These are phyloP conservation scores for Pythium sp. DNA, from an alignment of 352 stramenopile species.

Conservation along the genomic window DNA sequence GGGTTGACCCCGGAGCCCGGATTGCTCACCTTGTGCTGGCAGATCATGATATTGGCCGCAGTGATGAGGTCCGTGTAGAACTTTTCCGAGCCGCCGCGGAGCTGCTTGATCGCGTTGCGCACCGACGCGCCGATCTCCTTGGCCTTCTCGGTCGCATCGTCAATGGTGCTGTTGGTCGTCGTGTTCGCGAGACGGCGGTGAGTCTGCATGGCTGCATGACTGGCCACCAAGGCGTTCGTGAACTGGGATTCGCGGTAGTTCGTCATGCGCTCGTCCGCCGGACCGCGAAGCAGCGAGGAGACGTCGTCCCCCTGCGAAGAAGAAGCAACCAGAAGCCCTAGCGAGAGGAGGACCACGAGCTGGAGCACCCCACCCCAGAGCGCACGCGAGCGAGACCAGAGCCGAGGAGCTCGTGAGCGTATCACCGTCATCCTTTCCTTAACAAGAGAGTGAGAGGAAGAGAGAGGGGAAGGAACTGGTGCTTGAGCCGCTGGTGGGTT, in stretches of 20 bases:
- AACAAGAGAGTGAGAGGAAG: background rate
- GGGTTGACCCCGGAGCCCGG: slow-evolving; percentile 13
- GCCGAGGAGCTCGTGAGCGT: background rate
- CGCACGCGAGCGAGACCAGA: background rate
- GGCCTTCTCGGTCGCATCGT: slow-evolving; percentile 34
- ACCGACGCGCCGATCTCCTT: slow-evolving; percentile 45
- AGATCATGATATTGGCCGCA: slow-evolving; percentile 50
- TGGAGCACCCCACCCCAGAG: background rate
- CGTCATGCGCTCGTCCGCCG: background rate
- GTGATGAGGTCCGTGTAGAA: slow-evolving; percentile 67
- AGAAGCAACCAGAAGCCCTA: background rate
- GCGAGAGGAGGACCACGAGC: background rate
- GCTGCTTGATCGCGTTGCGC: slow-evolving; percentile 58
- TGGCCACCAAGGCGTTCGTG: background rate
- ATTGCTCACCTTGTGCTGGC: slow-evolving; percentile 33
- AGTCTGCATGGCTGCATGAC: background rate
- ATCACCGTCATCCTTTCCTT: background rate
- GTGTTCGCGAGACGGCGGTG: background rate
- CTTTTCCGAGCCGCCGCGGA: slow-evolving; percentile 52
- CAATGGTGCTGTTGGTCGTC: background rate
- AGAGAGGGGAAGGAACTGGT: background rate
- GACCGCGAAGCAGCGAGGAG: background rate
- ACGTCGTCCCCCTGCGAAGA: background rate
- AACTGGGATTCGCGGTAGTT: background rate
- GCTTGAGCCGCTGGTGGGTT: background rate